A percentile compares a stretch with the other conserved stretches of the same genome.
Conservation (phyloP, 75 land plant species). For the Selaginella tamariscina region DNA sequence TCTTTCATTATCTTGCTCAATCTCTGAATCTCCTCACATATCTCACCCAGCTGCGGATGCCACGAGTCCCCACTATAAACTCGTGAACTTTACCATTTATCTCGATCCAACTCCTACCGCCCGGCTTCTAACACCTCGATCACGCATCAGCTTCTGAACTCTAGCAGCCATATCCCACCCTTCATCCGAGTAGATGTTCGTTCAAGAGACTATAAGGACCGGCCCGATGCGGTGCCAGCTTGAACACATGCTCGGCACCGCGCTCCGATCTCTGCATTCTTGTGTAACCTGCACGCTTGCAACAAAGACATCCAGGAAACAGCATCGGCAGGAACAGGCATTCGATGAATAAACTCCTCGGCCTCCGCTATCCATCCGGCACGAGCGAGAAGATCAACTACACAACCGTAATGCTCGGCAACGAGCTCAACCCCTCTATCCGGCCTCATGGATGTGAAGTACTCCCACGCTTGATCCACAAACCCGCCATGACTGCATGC, state of each 20-base stretch:
- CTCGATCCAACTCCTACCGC: slow-evolving; percentile 4
- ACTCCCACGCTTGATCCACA: slow-evolving; percentile 18
- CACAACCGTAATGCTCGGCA: slow-evolving; percentile 17
- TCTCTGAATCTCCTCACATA: not conserved
- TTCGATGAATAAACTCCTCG: slow-evolving; percentile 13
- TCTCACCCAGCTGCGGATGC: not conserved
- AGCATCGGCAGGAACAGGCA: slow-evolving; percentile 18
- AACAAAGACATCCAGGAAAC: slow-evolving; percentile 21
- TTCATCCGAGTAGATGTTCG: not conserved
- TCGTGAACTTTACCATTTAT: not conserved
- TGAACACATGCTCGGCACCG: slow-evolving; percentile 15
- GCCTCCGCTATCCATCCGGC: slow-evolving; percentile 18
- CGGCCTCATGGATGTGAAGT: slow-evolving; percentile 10
- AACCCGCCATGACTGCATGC: slow-evolving; percentile 26
- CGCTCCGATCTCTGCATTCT: slow-evolving; percentile 15
- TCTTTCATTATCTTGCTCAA: not conserved
- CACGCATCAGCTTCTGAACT: not conserved
- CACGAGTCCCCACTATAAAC: not conserved
- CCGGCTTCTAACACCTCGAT: not conserved
- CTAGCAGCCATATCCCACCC: not conserved
- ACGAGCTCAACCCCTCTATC: not conserved
- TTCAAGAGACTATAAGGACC: not conserved
- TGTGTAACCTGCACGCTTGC: slow-evolving; percentile 20
- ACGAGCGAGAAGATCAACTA: slow-evolving; percentile 23
- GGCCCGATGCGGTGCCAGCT: slow-evolving; percentile 14